Evolutionary conservation across 495 filamentous ascomycete species (phyloP).

Genomic region (Lophiostoma macrostomum): DNA sequence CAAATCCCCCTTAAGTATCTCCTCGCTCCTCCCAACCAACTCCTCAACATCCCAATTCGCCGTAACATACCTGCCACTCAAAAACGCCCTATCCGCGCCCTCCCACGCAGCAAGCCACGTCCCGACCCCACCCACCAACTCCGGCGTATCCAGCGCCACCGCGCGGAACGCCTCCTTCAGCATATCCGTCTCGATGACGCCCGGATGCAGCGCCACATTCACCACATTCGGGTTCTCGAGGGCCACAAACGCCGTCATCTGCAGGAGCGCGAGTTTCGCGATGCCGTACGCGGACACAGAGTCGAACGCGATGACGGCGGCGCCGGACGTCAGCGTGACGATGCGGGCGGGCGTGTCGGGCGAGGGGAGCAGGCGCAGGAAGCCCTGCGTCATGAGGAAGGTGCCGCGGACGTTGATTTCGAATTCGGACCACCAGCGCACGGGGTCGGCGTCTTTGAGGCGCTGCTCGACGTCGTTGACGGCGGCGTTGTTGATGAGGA

Average conservation of each 20-base stretch:
- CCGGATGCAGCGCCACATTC: not conserved
- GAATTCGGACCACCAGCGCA: conserved; percentile 1
- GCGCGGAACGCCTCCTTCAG: not conserved
- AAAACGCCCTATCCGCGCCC: too few species aligned
- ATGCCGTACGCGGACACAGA: not conserved
- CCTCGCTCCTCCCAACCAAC: too few species aligned
- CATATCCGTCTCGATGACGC: not conserved
- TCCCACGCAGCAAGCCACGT: too few species aligned
- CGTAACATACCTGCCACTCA: too few species aligned
- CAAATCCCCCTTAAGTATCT: too few species aligned
- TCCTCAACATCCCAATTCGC: too few species aligned
- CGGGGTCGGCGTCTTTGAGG: not conserved
- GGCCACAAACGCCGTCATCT: not conserved
- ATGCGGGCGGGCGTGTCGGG: not conserved
- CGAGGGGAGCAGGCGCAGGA: not conserved
- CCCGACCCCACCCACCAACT: too few species aligned
- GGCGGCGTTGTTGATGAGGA: conserved; percentile 10
- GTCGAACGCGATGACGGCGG: not conserved
- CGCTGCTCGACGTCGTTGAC: not conserved
- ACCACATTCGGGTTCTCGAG: conserved; percentile 1
- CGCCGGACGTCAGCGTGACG: conserved; percentile 1
- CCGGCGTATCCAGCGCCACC: conserved; percentile 1
- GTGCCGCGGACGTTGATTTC: conserved; percentile 3
- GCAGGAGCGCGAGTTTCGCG: not conserved
- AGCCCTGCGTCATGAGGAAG: conserved; percentile 1